Conservation (phyloP, 2,329 filamentous ascomycete genomes). For the Magnaporthiopsis incrustans region DNA sequence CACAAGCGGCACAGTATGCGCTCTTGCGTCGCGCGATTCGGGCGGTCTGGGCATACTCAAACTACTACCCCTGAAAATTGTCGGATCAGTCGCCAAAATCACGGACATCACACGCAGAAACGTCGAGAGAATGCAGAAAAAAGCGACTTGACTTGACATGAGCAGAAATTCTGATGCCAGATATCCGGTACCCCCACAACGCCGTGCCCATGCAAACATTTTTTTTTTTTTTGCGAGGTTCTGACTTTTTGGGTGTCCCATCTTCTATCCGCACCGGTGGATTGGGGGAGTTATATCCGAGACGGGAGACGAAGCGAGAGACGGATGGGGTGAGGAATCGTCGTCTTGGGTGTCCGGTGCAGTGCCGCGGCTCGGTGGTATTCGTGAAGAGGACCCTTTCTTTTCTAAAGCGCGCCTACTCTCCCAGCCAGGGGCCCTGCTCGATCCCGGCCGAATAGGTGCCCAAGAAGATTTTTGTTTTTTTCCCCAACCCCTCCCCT, state of each 20-base stretch:
- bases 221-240: constrained; percentile 37
- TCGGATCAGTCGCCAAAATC: not conserved
- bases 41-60: too few relatives aligned
- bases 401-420: constrained; percentile 21
- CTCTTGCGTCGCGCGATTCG: too few relatives aligned
- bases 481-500: constrained; percentile 1
- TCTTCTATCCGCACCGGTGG: constrained; percentile 59
- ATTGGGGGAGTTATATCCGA: not conserved
- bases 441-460: constrained; percentile 7
- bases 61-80: too few relatives aligned
- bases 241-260: constrained; percentile 50
- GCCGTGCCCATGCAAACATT: constrained; percentile 39
- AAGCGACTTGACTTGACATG: not conserved
- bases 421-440: not conserved
- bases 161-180: constrained; percentile 48
- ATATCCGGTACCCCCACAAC: constrained; percentile 72
- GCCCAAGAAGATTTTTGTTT: constrained; percentile 16
- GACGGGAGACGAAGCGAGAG: not conserved
- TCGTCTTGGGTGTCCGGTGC: constrained; percentile 7
- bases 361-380: constrained; percentile 18
- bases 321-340: constrained; percentile 14
- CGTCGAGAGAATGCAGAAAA: not conserved
- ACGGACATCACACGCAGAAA: not conserved
- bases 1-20: too few relatives aligned
- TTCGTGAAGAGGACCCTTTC: constrained; percentile 29